Evolutionary conservation across 2,329 filamentous ascomycete genomes (phyloP), one percentile per base, ranked within the genome.

Genomic region (Stachybotrys elegans): DNA sequence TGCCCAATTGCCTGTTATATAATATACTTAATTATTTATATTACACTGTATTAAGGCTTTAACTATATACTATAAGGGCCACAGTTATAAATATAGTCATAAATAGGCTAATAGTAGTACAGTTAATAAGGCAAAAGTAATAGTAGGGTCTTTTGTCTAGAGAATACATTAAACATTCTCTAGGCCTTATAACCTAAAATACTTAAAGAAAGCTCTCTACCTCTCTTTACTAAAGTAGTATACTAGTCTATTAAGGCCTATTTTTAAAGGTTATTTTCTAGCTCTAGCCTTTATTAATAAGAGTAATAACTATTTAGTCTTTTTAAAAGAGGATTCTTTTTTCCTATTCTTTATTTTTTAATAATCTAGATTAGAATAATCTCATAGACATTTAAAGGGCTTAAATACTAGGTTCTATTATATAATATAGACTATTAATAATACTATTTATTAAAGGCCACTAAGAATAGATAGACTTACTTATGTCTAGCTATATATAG

Each of bases 161-260:
- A 34, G 23, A 22, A 41, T 34, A 25, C 22, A 16, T 38, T 25
- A 37, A 23, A 35, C 14, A 35, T 9, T 35, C 14, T n/a, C 19
- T 9, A 35, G 19, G 14, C n/a, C n/a, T n/a, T 9, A 35, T n/a
- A 7, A 9, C 7, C 19, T 35, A n/a, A 9, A 35, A 17, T 20
- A 6, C 9, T 38, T 6, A 17, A 6, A 20, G 22, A 20, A 20
- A 11, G 9, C 22, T 38, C 22, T 20, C 13, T 38, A 38, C 19
- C 37, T 23, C 37, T 32, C 17, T 19, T 45, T 20, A 23, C 17
- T 42, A 37, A 42, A 36, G 21, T 42, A 25, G 22, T 36, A 22
- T 32, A 45, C 6, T 32, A 40, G 21, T 23, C 8, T n/a, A 37
- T 29, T 43, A 47, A 42, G 44, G 20, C 35, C 32, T 22, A 36